Conservation (phyloP, 345 rosid genomes). For the Hevea brasiliensis region DNA sequence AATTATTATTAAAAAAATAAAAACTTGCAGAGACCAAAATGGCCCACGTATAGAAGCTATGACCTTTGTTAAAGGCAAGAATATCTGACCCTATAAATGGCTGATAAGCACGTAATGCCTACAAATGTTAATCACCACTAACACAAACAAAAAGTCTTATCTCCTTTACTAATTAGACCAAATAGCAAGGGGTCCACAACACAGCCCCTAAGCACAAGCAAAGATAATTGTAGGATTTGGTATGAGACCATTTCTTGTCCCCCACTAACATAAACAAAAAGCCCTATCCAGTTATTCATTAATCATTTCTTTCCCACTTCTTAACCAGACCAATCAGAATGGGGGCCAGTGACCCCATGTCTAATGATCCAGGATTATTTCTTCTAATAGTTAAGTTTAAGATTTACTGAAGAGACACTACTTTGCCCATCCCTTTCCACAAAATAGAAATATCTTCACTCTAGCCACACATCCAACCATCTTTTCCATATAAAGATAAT, state of each 20-base stretch:
- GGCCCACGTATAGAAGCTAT: slow-evolving; percentile 24
- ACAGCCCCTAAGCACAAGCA: slow-evolving; percentile 7
- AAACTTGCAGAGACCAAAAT: slow-evolving; percentile 6
- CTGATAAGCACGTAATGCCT: slow-evolving; percentile 1
- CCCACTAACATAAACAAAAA: slow-evolving; percentile 24
- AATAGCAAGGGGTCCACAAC: slow-evolving; percentile 13
- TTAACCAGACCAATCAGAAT: slow-evolving; percentile 22
- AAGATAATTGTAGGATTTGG: slow-evolving; percentile 5
- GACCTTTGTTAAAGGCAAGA: slow-evolving; percentile 13
- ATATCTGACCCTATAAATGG: slow-evolving; percentile 35
- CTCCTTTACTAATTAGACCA: slow-evolving; percentile 15
- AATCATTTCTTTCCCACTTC: slow-evolving; percentile 32
- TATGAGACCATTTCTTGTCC: slow-evolving; percentile 12
- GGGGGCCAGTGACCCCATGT: slow-evolving; percentile 2
- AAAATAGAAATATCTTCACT: background rate
- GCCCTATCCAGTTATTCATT: slow-evolving; percentile 30
- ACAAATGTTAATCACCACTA: slow-evolving; percentile 19
- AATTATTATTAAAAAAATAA: background rate
- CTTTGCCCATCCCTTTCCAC: slow-evolving; percentile 13
- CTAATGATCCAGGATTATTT: slow-evolving; percentile 8
- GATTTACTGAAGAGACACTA: slow-evolving; percentile 12
- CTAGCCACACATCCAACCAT: background rate
- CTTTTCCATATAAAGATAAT: background rate
- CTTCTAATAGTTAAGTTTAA: slow-evolving; percentile 25
- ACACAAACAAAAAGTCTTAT: slow-evolving; percentile 13